A percentile compares a stretch with the other conserved stretches of the same genome.
These are phyloP conservation scores for Saccharomyces hybrid DNA, from an alignment of 1,139 yeast genomes.

Conservation along the genomic window DNA sequence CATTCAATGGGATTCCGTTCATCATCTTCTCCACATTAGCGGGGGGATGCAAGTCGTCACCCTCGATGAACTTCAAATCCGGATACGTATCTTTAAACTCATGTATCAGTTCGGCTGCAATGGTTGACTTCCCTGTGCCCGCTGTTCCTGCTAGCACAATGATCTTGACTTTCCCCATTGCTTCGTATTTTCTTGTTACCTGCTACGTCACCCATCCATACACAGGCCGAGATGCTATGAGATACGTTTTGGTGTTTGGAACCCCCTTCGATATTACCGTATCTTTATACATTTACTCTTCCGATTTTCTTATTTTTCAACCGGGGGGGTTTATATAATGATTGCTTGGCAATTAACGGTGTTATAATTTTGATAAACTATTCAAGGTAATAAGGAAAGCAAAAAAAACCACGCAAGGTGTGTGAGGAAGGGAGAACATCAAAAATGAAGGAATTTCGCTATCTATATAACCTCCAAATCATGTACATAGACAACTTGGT, in stretches of 20 bases:
- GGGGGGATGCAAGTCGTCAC: constrained; percentile 71
- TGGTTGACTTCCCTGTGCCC: constrained; percentile 86
- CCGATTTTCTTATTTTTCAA: not conserved
- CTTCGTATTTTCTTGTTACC: not conserved
- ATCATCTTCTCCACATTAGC: constrained; percentile 78
- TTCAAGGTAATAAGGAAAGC: not conserved
- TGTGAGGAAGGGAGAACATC: not conserved
- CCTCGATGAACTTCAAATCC: constrained; percentile 63
- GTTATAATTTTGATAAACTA: not conserved
- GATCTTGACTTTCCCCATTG: constrained; percentile 20
- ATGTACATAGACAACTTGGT: not conserved
- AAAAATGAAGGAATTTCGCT: not conserved
- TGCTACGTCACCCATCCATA: not conserved
- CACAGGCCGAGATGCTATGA: not conserved
- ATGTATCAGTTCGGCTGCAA: constrained; percentile 48
- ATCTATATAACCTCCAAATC: not conserved
- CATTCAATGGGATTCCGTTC: constrained; percentile 67
- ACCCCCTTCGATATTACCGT: not conserved
- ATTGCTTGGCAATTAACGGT: not conserved
- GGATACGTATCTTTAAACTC: constrained; percentile 16
- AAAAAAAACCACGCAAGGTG: not conserved
- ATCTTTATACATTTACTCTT: not conserved
- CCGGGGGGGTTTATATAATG: not conserved
- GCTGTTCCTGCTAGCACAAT: constrained; percentile 80
- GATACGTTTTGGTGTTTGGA: not conserved